Evolutionary conservation across 2,329 filamentous ascomycete genomes (phyloP).

Genomic region (Fusarium burgessii): DNA sequence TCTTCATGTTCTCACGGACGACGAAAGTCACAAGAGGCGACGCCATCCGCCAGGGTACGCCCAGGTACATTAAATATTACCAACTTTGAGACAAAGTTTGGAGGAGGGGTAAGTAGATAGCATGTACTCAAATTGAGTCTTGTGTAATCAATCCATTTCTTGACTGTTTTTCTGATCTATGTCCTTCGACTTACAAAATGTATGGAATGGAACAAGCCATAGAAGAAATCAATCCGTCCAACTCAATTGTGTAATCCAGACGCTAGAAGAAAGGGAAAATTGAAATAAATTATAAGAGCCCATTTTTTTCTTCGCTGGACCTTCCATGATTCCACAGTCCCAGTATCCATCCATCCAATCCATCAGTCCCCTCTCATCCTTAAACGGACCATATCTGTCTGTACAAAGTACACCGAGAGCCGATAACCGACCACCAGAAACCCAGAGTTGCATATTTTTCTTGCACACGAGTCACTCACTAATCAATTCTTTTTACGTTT

Average conservation of each 20-base stretch:
- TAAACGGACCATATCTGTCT: constrained; percentile 24
- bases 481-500: constrained; percentile 39
- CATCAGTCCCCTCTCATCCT: not conserved
- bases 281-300: constrained; percentile 24
- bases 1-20: constrained; percentile 17
- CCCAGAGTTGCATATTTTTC: constrained; percentile 12
- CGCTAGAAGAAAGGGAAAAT: constrained; percentile 10
- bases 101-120: constrained; percentile 22
- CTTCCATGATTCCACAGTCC: constrained; percentile 34
- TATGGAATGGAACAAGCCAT: constrained; percentile 16
- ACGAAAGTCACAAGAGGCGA: constrained; percentile 15
- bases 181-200: constrained; percentile 34
- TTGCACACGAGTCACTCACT: constrained; percentile 21
- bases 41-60: constrained; percentile 15
- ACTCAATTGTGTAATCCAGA: constrained; percentile 13
- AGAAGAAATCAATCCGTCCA: constrained; percentile 14
- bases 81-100: not conserved
- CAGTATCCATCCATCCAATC: constrained; percentile 17
- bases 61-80: constrained; percentile 3
- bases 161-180: not conserved
- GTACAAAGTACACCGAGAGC: constrained; percentile 41
- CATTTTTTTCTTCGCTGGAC: constrained; percentile 27
- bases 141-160: constrained; percentile 14
- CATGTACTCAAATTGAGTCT: not conserved
- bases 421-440: constrained; percentile 35